phyloP scores from a whole-genome alignment of 257 asterid genomes.

The Capsicum chinense region DNA sequence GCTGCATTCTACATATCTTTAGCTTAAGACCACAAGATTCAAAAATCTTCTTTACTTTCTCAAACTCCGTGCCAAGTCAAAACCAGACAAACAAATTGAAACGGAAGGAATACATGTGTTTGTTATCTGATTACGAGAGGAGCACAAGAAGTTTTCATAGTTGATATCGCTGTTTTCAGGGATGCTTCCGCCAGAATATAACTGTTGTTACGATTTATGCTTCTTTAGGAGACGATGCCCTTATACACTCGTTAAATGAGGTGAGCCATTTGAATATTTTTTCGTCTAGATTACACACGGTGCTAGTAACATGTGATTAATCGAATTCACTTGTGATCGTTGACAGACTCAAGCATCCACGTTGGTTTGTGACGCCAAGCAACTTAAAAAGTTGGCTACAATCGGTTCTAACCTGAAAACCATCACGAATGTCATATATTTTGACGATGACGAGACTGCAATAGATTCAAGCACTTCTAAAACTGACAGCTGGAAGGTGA shows the following conservation, averaged over 20 bases:
- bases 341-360: conserved; percentile 90
- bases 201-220: conserved; percentile 91
- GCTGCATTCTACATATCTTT: too few relatives aligned
- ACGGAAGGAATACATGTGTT: background rate
- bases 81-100: background rate
- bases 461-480: conserved; percentile 42
- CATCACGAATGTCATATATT: conserved; percentile 59
- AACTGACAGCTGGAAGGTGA: conserved; percentile 53
- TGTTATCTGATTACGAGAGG: background rate
- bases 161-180: conserved; percentile 48
- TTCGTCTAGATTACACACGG: background rate
- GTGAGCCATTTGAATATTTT: conserved; percentile 35
- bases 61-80: background rate
- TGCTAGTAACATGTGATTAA: background rate
- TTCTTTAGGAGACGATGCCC: conserved; percentile 90
- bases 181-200: conserved; percentile 81
- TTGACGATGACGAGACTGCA: conserved; percentile 65
- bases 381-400: conserved; percentile 72
- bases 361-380: conserved; percentile 80
- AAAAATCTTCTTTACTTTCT: background rate
- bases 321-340: conserved; percentile 4
- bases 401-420: conserved; percentile 64
- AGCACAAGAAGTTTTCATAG: background rate
- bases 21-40: background rate
- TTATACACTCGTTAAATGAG: conserved; percentile 87